Evolutionary conservation across 2,329 filamentous ascomycete species (phyloP), one percentile per base, ranked within the genome.

Genomic region (Calonectria ilicicola): DNA sequence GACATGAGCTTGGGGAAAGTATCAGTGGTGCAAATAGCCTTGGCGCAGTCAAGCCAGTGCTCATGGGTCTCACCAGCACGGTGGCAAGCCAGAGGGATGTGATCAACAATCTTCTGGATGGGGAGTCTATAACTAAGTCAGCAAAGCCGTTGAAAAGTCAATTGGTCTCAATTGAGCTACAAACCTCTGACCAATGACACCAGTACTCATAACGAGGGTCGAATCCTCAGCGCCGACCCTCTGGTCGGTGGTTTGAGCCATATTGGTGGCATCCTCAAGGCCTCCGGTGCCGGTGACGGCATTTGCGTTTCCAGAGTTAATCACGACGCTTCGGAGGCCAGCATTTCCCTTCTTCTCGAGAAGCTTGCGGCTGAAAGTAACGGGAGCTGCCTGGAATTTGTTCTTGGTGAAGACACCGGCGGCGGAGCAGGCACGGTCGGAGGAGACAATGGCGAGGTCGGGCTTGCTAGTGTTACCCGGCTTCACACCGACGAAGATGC

Each of bases 191-290:
- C 97, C 97, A 82, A 99, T 99, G 53, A 99, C 97, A 67, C 97
- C 97, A 2, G 97, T 99, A 83, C 95, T 98, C 97, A 99, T 98
- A 74, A 98, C 96, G 60, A 99, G 88, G n/a, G 95, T 97, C 76
- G 87, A 87, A 67, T 88, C 85, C 63, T 86, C 83, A 19, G 75
- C 80, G 17, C 88, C 89, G 3, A 89, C 84, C 71, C 80, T 84
- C 89, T 91, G 87, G 82, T 98, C 95, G 8, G 96, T 94, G 75
- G 91, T 92, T 74, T 87, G 86, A 19, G 93, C 94, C 97, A 99
- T 99, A 71, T 89, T 90, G 70, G 90, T 89, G 12, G 97, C 97
- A 87, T 99, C 96, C 81, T 98, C 93, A 66, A 97, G 87, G 1
- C 97, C 97, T 53, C 95, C 93, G 83, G 93, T 94, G 63, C 97